Evolutionary conservation across 805 yeast species (phyloP).

Genomic region (Priceomyces fermenticarens): DNA sequence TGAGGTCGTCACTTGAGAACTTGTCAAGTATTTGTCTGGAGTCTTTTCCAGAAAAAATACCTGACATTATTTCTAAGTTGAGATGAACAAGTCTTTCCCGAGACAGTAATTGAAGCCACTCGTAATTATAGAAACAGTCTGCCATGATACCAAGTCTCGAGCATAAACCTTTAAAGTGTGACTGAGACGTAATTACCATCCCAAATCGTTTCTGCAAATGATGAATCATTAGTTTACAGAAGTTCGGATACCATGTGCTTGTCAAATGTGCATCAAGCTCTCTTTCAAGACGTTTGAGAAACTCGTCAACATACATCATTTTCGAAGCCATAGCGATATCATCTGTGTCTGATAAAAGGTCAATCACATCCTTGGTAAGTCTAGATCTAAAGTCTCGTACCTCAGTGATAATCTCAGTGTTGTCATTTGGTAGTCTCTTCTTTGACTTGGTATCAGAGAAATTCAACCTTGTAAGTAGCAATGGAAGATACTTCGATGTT

Average conservation of each 20-base stretch:
- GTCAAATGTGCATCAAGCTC: conserved; percentile 24
- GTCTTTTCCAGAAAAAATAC: conserved; percentile 19
- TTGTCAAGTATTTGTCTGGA: conserved; percentile 16
- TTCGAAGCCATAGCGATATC: conserved; percentile 10
- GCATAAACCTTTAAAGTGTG: conserved; percentile 17
- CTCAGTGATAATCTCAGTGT: neutral
- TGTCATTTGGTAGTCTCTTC: conserved; percentile 15
- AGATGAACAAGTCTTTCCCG: conserved; percentile 21
- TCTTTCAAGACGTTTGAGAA: conserved; percentile 20
- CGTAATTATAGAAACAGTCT: conserved; percentile 15
- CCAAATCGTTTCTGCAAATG: conserved; percentile 16
- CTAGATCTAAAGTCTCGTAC: conserved; percentile 10
- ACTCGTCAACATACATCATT: conserved; percentile 14
- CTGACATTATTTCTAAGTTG: conserved; percentile 23
- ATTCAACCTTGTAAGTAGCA: conserved; percentile 13
- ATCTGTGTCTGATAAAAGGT: conserved; percentile 13
- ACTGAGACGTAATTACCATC: conserved; percentile 7
- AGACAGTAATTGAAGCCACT: conserved; percentile 21
- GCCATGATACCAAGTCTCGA: conserved; percentile 28
- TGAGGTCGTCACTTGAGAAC: conserved; percentile 17
- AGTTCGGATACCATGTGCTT: conserved; percentile 25
- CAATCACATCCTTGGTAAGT: conserved; percentile 17
- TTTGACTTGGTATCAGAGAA: conserved; percentile 13
- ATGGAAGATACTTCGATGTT: conserved; percentile 24
- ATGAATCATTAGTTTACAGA: conserved; percentile 25